Evolutionary conservation across 1,284 basidiomycete species (phyloP).

Genomic region (Chiua sp.): DNA sequence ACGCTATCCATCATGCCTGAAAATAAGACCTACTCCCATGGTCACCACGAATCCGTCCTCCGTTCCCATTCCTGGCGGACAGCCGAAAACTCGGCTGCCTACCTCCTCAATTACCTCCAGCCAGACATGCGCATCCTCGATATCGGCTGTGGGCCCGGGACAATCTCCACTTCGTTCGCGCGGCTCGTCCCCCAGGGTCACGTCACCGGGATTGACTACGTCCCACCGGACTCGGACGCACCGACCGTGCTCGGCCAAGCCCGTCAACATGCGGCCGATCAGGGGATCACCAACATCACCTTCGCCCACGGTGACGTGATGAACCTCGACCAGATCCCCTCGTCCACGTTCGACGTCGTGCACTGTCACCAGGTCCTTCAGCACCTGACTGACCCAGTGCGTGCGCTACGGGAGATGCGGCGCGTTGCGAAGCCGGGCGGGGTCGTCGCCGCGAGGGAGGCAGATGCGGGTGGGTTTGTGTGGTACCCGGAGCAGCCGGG

Average conservation of each 20-base stretch:
- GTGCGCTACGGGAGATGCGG: not conserved
- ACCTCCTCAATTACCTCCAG: slow-evolving; percentile 44
- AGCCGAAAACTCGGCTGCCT: slow-evolving; percentile 47
- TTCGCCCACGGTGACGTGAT: not conserved
- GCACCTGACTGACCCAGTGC: not conserved
- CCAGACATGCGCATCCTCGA: slow-evolving; percentile 50
- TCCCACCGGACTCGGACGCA: not conserved
- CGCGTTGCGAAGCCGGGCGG: not conserved
- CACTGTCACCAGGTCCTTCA: not conserved
- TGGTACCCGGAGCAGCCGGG: too few relatives aligned
- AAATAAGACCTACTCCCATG: slow-evolving; percentile 30
- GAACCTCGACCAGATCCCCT: not conserved
- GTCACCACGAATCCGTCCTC: slow-evolving; percentile 46
- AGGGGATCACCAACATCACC: not conserved
- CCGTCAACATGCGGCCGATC: not conserved
- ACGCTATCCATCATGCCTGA: slow-evolving; percentile 12
- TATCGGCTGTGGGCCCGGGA: slow-evolving; percentile 52
- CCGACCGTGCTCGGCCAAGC: not conserved
- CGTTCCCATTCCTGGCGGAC: slow-evolving; percentile 48
- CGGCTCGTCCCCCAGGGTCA: slow-evolving; percentile 43
- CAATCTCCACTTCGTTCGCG: slow-evolving; percentile 49
- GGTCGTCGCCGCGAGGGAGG: not conserved
- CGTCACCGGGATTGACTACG: slow-evolving; percentile 39
- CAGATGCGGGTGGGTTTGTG: not conserved
- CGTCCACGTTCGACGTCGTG: not conserved